Base-by-base conservation (phyloP, 495 filamentous ascomycete genomes). In the Pseudoneurospora amorphoporcata region DNA sequence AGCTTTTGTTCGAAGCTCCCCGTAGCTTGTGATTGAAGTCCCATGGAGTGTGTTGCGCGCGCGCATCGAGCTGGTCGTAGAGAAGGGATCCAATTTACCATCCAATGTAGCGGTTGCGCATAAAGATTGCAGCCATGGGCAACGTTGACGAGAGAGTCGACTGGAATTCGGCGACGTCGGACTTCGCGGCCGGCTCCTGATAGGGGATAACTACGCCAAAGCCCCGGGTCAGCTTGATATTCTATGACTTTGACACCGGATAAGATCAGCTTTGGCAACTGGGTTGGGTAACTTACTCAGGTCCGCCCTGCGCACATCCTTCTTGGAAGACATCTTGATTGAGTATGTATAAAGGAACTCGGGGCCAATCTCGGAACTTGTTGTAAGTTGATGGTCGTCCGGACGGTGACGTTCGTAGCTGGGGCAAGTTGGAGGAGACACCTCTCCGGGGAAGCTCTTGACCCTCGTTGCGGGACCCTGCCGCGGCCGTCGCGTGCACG, bases 61-160 rank as follows among this genome's bases (percentile, higher is more conserved):
- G 43, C 41, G 37, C 39, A 39, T 12, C 39, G 43, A 71, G 14
- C 14, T 37, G 12, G 43, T 19, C 12, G 23, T 32, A 14, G 39
- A 43, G 29, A 6, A 43, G 12, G 17, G 69, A 12, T 40, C 40
- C 16, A 37, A 78, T 87, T 74, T 85, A 94, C 92, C 93, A 97
- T 80, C 93, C 93, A 75, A 97, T 87, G 85, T 88, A 96, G 87
- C 92, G 90, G 82, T 95, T 97, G 68, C 93, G 86, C 73, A 92
- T 95, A 81, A 97, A 96, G 86, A 97, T 94, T 71, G 94, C 94
- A 71, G 92, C 93, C 94, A 97, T 97, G 42, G 94, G 94, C 77
- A 97, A 81, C 8, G 93, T 97, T 78, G 89, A 95, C 14, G 90
- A 88, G 80, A 95, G 86, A 32, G 92, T 92, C 76, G 91, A 90